Percentiles rank a stretch among this genome's conserved stretches.
phyloP scores from a whole-genome alignment of 495 filamentous ascomycete species.

The Tetracladium marchalianum region DNA sequence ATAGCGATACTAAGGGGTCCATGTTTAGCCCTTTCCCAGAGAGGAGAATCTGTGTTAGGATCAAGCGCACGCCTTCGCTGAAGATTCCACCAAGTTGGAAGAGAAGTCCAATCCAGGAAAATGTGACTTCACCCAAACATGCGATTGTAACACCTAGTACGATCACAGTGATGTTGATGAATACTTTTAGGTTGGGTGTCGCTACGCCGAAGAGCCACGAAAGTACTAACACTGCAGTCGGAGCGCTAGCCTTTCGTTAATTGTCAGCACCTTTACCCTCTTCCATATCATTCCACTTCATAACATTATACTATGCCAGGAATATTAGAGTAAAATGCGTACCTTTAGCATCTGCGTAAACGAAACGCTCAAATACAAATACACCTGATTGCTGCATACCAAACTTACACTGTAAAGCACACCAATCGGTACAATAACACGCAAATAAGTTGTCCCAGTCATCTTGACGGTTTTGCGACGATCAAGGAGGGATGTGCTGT shows the following conservation, averaged over 20 bases:
- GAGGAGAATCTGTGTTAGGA: slow-evolving; percentile 68
- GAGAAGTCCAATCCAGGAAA: slow-evolving; percentile 56
- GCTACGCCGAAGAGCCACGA: slow-evolving; percentile 57
- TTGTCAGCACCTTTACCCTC: background rate
- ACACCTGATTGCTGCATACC: slow-evolving; percentile 64
- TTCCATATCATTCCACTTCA: too few relatives aligned
- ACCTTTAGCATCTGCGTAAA: slow-evolving; percentile 85
- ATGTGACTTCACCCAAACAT: slow-evolving; percentile 66
- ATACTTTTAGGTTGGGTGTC: slow-evolving; percentile 44
- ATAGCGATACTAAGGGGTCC: slow-evolving; percentile 76
- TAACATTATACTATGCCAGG: too few relatives aligned
- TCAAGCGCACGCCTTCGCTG: slow-evolving; percentile 67
- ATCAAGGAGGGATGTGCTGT: slow-evolving; percentile 57
- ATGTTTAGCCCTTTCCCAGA: slow-evolving; percentile 51
- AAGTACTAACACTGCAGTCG: slow-evolving; percentile 56
- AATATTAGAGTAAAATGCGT: slow-evolving; percentile 3
- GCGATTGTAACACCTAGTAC: slow-evolving; percentile 64
- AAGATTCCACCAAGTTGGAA: slow-evolving; percentile 61
- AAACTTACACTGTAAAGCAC: slow-evolving; percentile 61
- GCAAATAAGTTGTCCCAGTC: slow-evolving; percentile 56
- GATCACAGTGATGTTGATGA: slow-evolving; percentile 64
- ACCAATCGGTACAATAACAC: slow-evolving; percentile 66
- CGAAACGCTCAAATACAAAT: slow-evolving; percentile 64
- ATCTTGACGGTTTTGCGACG: slow-evolving; percentile 58
- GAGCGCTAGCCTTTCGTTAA: slow-evolving; percentile 42